A percentile compares a stretch with the other conserved stretches of the same genome.
Evolutionary conservation across 192 early-diverging fungal species (phyloP).

Genomic region (Coemansia sp.): DNA sequence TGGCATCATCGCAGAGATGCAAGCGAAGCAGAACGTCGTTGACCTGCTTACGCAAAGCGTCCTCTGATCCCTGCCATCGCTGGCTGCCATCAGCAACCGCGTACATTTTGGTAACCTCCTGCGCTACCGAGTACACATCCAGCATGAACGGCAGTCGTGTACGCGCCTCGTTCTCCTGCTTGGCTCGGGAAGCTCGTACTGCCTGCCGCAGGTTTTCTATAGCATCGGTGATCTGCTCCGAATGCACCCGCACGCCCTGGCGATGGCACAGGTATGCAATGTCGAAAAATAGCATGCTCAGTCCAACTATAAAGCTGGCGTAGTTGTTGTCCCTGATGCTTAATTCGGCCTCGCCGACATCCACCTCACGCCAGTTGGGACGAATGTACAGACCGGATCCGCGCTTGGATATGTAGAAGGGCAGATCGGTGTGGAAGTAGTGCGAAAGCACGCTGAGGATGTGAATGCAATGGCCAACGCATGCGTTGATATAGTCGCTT

Average conservation of each 20-base stretch:
- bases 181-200: conserved; percentile 18
- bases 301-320: conserved; percentile 41
- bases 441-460: conserved; percentile 46
- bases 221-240: conserved; percentile 30
- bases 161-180: conserved; percentile 18
- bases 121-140: conserved; percentile 38
- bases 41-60: conserved; percentile 25
- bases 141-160: conserved; percentile 24
- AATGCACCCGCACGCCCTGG: conserved; percentile 34
- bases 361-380: conserved; percentile 38
- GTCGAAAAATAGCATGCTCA: conserved; percentile 48
- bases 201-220: conserved; percentile 41
- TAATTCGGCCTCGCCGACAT: conserved; percentile 37
- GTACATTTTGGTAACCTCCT: conserved; percentile 38
- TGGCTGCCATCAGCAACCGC: conserved; percentile 3
- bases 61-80: conserved; percentile 5
- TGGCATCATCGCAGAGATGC: conserved; percentile 51
- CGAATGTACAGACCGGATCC: conserved; percentile 40
- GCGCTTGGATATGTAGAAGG: conserved; percentile 41
- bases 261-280: conserved; percentile 41
- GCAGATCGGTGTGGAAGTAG: conserved; percentile 41
- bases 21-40: conserved; percentile 32
- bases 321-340: conserved; percentile 20
- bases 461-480: conserved; percentile 45
- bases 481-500: conserved; percentile 51